Evolutionary conservation across 257 asterid species (phyloP), one percentile per base, ranked within the genome.

Genomic region (Cynanchum wilfordii): DNA sequence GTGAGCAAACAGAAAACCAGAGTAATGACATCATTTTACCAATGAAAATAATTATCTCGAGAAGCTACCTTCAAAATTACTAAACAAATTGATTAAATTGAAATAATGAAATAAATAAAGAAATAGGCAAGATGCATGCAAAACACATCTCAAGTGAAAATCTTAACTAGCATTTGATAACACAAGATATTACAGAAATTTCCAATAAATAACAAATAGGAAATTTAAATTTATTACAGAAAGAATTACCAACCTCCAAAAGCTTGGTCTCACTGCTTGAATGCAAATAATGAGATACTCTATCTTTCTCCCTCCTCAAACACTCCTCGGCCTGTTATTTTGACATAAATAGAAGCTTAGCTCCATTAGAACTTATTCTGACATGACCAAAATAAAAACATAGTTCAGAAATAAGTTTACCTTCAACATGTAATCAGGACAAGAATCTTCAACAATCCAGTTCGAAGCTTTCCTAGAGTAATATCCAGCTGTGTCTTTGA

Each of bases 361-460:
- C 17, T 36, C 47, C 25, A 44, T 24, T n/a, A 27, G n/a, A 38
- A 52, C 52, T 57, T 66, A 47, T 10, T n/a, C 38, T 13, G 33
- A 52, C 59, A 20, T 13, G 33, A 66, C 13, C 22, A 11, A 66
- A 17, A 44, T 45, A 19, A 50, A 42, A 22, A 70, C 58, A 29
- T 11, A 70, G 45, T 33, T 54, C 44, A 29, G 27, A 70, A 11
- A 27, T 66, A 68, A n/a, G 38, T 59, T 75, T 71, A 75, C 96
- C 85, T 87, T 84, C 74, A 81, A 51, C 92, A 89, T 84, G 71
- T 87, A 89, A 65, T 79, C 88, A 20, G 92, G 88, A 78, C 89
- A 89, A 19, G 96, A 84, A 78, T 89, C 87, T 47, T 84, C 79
- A 58, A 75, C 75, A 19, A 87, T 81, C 92, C 92, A 89, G 56